phyloP scores from a whole-genome alignment of 441 rosid species.

The Populus hybrid region DNA sequence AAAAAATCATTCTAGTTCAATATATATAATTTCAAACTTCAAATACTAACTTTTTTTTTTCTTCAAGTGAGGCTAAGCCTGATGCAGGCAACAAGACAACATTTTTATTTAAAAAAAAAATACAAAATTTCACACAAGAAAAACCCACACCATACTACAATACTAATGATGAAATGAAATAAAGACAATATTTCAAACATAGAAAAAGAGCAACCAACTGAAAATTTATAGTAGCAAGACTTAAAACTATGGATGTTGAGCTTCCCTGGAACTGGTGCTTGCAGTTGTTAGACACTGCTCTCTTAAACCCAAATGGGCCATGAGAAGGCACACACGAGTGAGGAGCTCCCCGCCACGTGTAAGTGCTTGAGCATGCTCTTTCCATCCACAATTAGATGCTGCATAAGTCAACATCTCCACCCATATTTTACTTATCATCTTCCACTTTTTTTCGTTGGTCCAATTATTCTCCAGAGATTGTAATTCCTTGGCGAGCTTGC shows the following conservation, averaged over 20 bases:
- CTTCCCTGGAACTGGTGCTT: not conserved
- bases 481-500: not conserved
- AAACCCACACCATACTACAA: too few relatives aligned
- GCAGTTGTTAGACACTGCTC: not conserved
- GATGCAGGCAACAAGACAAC: rapidly evolving
- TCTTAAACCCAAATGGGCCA: not conserved
- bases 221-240: not conserved
- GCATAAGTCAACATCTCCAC: not conserved
- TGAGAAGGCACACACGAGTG: not conserved
- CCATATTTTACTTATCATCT: not conserved
- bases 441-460: not conserved
- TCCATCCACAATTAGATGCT: not conserved
- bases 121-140: too few relatives aligned
- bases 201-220: too few relatives aligned
- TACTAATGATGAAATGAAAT: too few relatives aligned
- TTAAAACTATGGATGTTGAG: not conserved
- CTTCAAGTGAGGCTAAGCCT: too few relatives aligned
- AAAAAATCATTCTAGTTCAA: too few relatives aligned
- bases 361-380: not conserved
- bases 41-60: too few relatives aligned
- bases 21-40: too few relatives aligned
- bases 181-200: not conserved
- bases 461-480: not conserved
- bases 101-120: too few relatives aligned
- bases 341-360: not conserved